phyloP scores from a whole-genome alignment of 2,329 filamentous ascomycete species.

The Fusarium xyrophilum region DNA sequence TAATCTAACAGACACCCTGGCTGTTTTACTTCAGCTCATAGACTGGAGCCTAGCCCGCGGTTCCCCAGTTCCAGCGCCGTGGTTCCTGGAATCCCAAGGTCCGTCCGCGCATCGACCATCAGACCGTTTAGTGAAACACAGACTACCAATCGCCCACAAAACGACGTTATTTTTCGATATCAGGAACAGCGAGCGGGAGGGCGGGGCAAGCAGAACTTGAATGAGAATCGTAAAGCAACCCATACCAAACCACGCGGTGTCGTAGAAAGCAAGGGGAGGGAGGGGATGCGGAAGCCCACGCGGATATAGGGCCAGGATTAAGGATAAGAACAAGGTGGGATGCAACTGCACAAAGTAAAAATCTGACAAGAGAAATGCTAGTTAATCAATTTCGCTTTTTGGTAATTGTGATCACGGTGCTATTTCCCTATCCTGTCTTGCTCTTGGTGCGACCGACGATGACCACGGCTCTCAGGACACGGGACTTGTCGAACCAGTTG shows the following conservation, averaged over 20 bases:
- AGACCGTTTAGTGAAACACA: conserved; percentile 2
- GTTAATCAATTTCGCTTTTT: background rate
- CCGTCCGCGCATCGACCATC: background rate
- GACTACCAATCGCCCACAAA: background rate
- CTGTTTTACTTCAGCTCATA: conserved; percentile 10
- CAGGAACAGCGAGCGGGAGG: conserved; percentile 1
- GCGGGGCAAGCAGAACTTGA: background rate
- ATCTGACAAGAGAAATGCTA: background rate
- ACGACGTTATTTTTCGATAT: background rate
- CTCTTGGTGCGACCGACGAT: conserved; percentile 44
- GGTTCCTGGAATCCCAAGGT: conserved; percentile 12
- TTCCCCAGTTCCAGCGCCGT: background rate
- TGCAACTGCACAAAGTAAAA: background rate
- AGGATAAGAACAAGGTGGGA: background rate
- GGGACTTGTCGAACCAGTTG: conserved; percentile 48
- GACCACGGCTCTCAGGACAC: conserved; percentile 47
- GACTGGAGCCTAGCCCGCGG: background rate
- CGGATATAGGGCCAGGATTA: conserved; percentile 20
- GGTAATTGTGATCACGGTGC: background rate
- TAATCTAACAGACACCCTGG: background rate
- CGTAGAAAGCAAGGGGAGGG: background rate
- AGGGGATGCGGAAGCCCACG: background rate
- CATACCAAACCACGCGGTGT: background rate
- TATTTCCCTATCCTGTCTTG: conserved; percentile 19
- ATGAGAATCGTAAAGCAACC: background rate